Evolutionary conservation across 495 filamentous ascomycete genomes (phyloP).

Genomic region (Hyaloscypha finlandica): DNA sequence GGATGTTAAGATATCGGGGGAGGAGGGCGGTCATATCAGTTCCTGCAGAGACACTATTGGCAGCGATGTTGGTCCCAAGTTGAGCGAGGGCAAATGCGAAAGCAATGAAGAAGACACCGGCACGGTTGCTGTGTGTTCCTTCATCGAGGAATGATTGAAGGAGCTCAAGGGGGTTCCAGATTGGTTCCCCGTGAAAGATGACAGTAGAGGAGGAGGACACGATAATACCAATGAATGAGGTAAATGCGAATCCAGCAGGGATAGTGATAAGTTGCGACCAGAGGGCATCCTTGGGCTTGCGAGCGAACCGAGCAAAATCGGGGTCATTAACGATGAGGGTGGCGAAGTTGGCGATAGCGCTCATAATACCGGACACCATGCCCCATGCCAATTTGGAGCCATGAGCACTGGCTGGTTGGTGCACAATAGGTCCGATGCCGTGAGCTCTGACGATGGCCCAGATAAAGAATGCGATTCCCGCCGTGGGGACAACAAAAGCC

Average conservation of each 20-base stretch:
- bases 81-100: constrained; percentile 84
- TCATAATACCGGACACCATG: constrained; percentile 83
- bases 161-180: constrained; percentile 86
- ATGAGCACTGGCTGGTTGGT: constrained; percentile 62
- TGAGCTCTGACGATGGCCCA: constrained; percentile 85
- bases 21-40: constrained; percentile 92
- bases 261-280: constrained; percentile 91
- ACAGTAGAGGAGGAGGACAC: constrained; percentile 83
- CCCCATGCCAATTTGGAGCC: constrained; percentile 79
- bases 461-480: constrained; percentile 85
- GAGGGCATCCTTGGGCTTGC: constrained; percentile 77
- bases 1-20: constrained; percentile 84
- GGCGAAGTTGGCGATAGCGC: constrained; percentile 88
- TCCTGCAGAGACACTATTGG: constrained; percentile 87
- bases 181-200: constrained; percentile 70
- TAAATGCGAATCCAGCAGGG: constrained; percentile 82
- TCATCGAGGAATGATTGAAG: constrained; percentile 70
- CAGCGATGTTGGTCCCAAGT: constrained; percentile 86
- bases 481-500: constrained; percentile 78
- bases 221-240: constrained; percentile 92
- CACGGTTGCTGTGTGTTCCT: constrained; percentile 73
- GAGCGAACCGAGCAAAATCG: constrained; percentile 86
- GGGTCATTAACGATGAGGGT: constrained; percentile 85
- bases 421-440: constrained; percentile 82
- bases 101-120: constrained; percentile 87